Evolutionary conservation across 306 rosid genomes (phyloP).

Genomic region (Quercus ilex): DNA sequence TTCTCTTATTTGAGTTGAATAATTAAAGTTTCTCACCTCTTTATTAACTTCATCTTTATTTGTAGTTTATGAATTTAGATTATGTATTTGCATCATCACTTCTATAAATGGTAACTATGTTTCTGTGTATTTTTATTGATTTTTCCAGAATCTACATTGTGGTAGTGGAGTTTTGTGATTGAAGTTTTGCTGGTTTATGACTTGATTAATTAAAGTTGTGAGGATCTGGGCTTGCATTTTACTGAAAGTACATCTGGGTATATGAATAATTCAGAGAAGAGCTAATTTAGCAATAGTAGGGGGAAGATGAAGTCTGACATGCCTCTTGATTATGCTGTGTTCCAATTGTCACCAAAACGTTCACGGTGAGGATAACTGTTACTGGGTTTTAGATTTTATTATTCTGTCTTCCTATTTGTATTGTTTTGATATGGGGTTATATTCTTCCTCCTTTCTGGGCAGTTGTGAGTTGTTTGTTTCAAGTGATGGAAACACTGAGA

Average conservation of each 20-base stretch:
- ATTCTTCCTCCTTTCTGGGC: constrained; percentile 22
- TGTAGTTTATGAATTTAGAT: constrained; percentile 3
- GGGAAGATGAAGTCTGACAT: constrained; percentile 83
- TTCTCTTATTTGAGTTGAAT: constrained; percentile 22
- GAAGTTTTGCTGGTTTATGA: constrained; percentile 19
- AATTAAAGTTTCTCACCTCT: not conserved
- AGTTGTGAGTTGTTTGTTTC: constrained; percentile 89
- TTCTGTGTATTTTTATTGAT: not conserved
- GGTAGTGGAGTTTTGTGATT: constrained; percentile 13
- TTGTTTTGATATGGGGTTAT: constrained; percentile 1
- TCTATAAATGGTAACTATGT: not conserved
- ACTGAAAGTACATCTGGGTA: constrained; percentile 22
- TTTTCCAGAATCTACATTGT: constrained; percentile 33
- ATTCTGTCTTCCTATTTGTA: constrained; percentile 2
- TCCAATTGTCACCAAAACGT: constrained; percentile 87
- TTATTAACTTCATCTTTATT: not conserved
- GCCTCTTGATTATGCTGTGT: constrained; percentile 84
- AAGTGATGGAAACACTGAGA: constrained; percentile 71
- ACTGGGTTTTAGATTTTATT: constrained; percentile 12
- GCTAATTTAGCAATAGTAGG: constrained; percentile 27
- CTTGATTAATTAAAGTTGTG: constrained; percentile 5
- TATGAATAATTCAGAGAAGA: constrained; percentile 40
- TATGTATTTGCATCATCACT: constrained; percentile 13
- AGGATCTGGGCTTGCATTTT: constrained; percentile 18
- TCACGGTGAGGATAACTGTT: constrained; percentile 53